These are phyloP conservation scores for Saccharomyces hybrid DNA, from an alignment of 1,139 yeast species.

Conservation along the genomic window DNA sequence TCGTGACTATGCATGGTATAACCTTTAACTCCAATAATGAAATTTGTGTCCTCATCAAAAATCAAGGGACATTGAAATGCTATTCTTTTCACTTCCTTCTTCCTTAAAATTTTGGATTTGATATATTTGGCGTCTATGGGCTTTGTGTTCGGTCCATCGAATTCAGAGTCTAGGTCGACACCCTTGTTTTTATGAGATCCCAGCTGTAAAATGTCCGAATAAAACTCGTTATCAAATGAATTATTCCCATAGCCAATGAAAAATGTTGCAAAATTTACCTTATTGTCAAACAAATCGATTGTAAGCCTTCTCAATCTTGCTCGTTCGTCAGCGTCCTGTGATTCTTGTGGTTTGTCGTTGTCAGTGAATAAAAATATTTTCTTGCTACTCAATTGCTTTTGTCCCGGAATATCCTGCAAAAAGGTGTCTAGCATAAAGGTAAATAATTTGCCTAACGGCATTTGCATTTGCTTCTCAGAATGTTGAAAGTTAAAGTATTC, in stretches of 20 bases:
- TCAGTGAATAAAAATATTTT: slow-evolving; percentile 53
- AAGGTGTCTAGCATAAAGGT: too few relatives aligned
- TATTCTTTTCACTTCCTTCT: slow-evolving; percentile 56
- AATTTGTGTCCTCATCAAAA: slow-evolving; percentile 36
- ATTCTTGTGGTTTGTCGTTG: slow-evolving; percentile 46
- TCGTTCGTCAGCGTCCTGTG: slow-evolving; percentile 31
- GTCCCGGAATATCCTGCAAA: slow-evolving; percentile 24
- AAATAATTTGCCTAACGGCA: too few relatives aligned
- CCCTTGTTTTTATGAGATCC: slow-evolving; percentile 13
- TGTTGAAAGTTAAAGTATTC: too few relatives aligned
- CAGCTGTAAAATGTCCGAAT: slow-evolving; percentile 46
- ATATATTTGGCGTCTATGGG: slow-evolving; percentile 44
- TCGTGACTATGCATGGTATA: slow-evolving; percentile 56
- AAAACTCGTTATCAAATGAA: slow-evolving; percentile 46
- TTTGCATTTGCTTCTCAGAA: too few relatives aligned
- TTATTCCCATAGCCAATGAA: slow-evolving; percentile 40
- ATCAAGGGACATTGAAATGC: slow-evolving; percentile 53
- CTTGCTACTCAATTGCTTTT: slow-evolving; percentile 35
- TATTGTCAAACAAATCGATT: slow-evolving; percentile 48
- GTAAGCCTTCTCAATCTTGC: slow-evolving; percentile 49
- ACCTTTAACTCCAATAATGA: slow-evolving; percentile 65
- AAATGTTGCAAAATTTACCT: slow-evolving; percentile 56
- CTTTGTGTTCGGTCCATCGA: slow-evolving; percentile 35
- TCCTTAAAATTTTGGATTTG: slow-evolving; percentile 43
- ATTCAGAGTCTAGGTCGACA: slow-evolving; percentile 14